Conservation (phyloP, 164 flowering plant species). For the Vitis rotundifolia region DNA sequence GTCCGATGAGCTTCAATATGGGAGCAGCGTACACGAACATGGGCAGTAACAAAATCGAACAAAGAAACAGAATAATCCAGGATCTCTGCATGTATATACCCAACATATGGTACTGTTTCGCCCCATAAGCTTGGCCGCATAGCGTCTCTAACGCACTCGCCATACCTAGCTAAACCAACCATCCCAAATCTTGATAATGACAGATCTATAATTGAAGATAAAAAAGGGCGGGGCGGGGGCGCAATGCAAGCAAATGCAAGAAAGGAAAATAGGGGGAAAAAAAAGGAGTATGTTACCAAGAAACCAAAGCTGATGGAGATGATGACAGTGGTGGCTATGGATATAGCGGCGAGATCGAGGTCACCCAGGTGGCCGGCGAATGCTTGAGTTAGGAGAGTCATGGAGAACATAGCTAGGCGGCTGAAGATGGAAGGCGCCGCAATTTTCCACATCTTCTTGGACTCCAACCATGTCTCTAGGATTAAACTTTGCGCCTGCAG, state of each 20-base stretch:
- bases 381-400: conserved; percentile 36
- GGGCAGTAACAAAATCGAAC: conserved; percentile 39
- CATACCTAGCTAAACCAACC: conserved; percentile 48
- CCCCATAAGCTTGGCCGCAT: conserved; percentile 63
- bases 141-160: conserved; percentile 59
- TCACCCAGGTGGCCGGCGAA: conserved; percentile 42
- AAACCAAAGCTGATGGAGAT: conserved; percentile 34
- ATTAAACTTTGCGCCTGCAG: background rate
- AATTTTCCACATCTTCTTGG: conserved; percentile 31
- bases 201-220: too few relatives aligned
- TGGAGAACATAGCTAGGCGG: conserved; percentile 33
- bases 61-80: conserved; percentile 39
- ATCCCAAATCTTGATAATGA: background rate
- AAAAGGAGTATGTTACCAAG: conserved; percentile 19
- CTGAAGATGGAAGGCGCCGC: conserved; percentile 38
- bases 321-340: conserved; percentile 31
- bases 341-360: conserved; percentile 36
- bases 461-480: conserved; percentile 17
- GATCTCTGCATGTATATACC: conserved; percentile 58
- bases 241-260: too few relatives aligned
- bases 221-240: too few relatives aligned
- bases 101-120: conserved; percentile 45
- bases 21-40: conserved; percentile 45
- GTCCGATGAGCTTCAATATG: conserved; percentile 39
- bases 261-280: background rate